Evolutionary conservation across 169 alveolate genomes (phyloP).

Genomic region (Plasmodium yoelii): DNA sequence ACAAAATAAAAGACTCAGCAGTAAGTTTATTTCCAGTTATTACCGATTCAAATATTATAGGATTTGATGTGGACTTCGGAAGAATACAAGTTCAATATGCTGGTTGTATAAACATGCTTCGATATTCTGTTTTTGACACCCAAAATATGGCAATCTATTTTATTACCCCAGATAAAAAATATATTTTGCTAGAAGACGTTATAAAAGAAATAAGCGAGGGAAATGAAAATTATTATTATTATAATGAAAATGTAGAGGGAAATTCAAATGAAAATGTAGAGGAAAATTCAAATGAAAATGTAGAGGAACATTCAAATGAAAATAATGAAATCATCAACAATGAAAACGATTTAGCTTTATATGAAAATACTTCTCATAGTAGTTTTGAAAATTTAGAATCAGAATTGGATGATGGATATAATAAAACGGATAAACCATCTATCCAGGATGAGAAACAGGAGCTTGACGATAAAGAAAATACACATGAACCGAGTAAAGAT

Average conservation of each 20-base stretch:
- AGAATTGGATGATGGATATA: not conserved
- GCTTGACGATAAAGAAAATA: not conserved
- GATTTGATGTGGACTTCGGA: slow-evolving; percentile 67
- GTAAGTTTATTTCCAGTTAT: slow-evolving; percentile 29
- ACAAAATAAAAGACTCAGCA: slow-evolving; percentile 32
- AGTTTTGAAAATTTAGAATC: not conserved
- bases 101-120: slow-evolving; percentile 50
- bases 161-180: slow-evolving; percentile 51
- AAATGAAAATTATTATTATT: not conserved
- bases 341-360: not conserved
- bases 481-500: not conserved
- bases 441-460: not conserved
- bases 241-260: not conserved
- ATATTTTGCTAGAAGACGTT: slow-evolving; percentile 35
- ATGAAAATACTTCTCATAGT: not conserved
- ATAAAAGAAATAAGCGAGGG: slow-evolving; percentile 29
- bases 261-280: not conserved
- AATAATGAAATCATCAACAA: not conserved
- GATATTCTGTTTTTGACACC: slow-evolving; percentile 41
- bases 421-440: not conserved
- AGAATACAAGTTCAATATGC: slow-evolving; percentile 32
- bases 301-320: not conserved
- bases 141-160: slow-evolving; percentile 43
- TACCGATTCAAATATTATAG: slow-evolving; percentile 11
- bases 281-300: too few relatives aligned